Evolutionary conservation across 345 rosid species (phyloP).

Genomic region (Arabidopsis arenosa): DNA sequence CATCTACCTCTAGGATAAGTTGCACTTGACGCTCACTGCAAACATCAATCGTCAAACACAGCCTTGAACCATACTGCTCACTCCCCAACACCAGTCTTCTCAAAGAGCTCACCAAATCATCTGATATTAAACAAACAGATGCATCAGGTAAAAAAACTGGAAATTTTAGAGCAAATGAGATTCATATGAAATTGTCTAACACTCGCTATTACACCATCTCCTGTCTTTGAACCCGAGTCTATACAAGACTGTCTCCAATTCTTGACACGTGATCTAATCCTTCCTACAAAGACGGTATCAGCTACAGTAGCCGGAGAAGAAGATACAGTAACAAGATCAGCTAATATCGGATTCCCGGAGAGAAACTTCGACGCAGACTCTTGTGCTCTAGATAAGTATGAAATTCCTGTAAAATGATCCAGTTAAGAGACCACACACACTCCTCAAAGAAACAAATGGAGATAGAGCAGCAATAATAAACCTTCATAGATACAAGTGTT

Average conservation of each 20-base stretch:
- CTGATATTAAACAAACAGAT: constrained; percentile 46
- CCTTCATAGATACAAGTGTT: constrained; percentile 89
- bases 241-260: constrained; percentile 66
- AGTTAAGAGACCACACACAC: constrained; percentile 20
- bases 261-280: constrained; percentile 71
- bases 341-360: constrained; percentile 57
- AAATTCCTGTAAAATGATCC: constrained; percentile 60
- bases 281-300: constrained; percentile 70
- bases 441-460: constrained; percentile 3
- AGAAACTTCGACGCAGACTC: constrained; percentile 67
- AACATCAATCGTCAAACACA: constrained; percentile 75
- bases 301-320: constrained; percentile 62
- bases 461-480: constrained; percentile 22
- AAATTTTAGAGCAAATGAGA: constrained; percentile 9
- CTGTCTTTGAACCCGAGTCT: constrained; percentile 43
- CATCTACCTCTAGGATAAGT: constrained; percentile 68
- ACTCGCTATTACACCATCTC: constrained; percentile 60
- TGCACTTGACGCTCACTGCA: constrained; percentile 87
- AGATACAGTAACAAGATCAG: constrained; percentile 44
- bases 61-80: constrained; percentile 73
- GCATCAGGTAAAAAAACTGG: not conserved
- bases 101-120: constrained; percentile 62
- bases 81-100: constrained; percentile 60
- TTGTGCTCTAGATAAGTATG: constrained; percentile 86
- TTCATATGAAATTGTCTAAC: constrained; percentile 30